Evolutionary conservation across 805 yeast genomes (phyloP).

Genomic region (Lipomyces kockii): DNA sequence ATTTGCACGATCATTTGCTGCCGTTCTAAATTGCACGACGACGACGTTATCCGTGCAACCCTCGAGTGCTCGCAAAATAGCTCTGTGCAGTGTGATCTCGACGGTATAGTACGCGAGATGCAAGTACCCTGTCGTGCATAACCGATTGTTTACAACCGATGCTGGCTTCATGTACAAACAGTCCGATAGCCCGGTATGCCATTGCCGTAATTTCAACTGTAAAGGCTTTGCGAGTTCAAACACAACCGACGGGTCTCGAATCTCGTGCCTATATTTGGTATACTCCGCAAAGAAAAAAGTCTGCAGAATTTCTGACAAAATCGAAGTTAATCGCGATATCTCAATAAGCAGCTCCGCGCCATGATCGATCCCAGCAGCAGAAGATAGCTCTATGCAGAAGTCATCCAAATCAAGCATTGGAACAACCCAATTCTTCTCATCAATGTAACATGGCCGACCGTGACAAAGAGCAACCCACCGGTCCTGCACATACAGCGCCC

Average conservation of each 20-base stretch:
- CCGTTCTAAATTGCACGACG: constrained; percentile 24
- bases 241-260: constrained; percentile 30
- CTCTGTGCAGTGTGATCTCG: constrained; percentile 35
- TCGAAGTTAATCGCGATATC: constrained; percentile 30
- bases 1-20: constrained; percentile 33
- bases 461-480: constrained; percentile 40
- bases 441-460: constrained; percentile 39
- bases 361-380: constrained; percentile 29
- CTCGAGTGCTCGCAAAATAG: constrained; percentile 34
- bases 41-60: constrained; percentile 28
- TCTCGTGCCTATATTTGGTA: constrained; percentile 32
- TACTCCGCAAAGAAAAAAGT: constrained; percentile 33
- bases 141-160: constrained; percentile 21
- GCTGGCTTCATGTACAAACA: constrained; percentile 31
- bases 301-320: constrained; percentile 36
- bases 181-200: constrained; percentile 34
- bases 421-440: constrained; percentile 40
- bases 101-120: constrained; percentile 35
- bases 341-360: constrained; percentile 36
- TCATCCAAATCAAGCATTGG: constrained; percentile 39
- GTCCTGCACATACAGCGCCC: constrained; percentile 42
- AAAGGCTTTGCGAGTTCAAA: constrained; percentile 35
- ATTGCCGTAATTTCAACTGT: constrained; percentile 30
- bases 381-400: constrained; percentile 36
- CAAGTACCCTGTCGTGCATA: constrained; percentile 36